Evolutionary conservation across 139 green algal genomes (phyloP).

Genomic region (Diplosphaera chodatii): DNA sequence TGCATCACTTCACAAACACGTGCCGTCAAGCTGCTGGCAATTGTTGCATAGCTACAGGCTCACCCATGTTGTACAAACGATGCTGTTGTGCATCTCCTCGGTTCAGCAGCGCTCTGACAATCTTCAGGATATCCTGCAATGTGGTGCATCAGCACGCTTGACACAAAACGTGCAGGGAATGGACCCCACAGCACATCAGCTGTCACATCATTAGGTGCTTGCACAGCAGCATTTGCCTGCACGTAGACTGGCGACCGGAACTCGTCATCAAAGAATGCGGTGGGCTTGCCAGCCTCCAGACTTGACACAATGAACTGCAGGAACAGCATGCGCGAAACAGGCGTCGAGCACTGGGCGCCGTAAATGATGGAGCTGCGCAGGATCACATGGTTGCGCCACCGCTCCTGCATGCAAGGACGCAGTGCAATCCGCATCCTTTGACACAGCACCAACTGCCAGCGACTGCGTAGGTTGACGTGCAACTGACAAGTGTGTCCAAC

Average conservation of each 20-base stretch:
- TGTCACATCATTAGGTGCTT: neutral
- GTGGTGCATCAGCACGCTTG: neutral
- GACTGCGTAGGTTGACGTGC: no score
- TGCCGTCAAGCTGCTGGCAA: neutral
- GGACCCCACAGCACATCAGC: neutral
- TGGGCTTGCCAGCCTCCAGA: conserved; percentile 18
- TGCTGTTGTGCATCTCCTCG: neutral
- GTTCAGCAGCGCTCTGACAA: conserved; percentile 23
- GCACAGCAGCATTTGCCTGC: neutral
- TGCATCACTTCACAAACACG: neutral
- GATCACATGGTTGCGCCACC: conserved; percentile 52
- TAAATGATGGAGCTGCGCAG: conserved; percentile 62
- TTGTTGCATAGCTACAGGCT: no score
- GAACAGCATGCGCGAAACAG: conserved; percentile 34
- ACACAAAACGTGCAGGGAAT: no score
- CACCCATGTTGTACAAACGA: conserved; percentile 44
- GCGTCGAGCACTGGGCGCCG: conserved; percentile 32
- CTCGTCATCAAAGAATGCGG: conserved; percentile 54
- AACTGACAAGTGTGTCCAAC: no score
- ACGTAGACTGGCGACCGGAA: conserved; percentile 52
- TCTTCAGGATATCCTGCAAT: conserved; percentile 36
- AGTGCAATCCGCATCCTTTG: no score
- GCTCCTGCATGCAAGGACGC: conserved; percentile 16
- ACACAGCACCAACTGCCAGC: no score
- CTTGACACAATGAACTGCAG: conserved; percentile 44